These are phyloP conservation scores for Syncephalastrum sp. DNA, from an alignment of 371 early-diverging fungal species.

Conservation along the genomic window DNA sequence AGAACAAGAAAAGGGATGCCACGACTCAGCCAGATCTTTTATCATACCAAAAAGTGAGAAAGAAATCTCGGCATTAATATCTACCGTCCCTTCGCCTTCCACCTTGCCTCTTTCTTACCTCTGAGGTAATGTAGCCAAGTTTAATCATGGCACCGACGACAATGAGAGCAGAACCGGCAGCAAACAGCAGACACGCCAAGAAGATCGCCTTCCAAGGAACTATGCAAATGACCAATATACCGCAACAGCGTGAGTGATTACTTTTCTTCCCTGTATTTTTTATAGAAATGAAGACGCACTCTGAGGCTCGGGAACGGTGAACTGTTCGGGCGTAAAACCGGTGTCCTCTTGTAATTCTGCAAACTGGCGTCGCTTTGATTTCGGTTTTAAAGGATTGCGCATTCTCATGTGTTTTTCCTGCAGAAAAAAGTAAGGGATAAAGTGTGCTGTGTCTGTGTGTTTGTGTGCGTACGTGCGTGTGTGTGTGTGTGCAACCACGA, in stretches of 20 bases:
- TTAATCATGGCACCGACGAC: conserved; percentile 60
- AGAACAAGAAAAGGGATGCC: conserved; percentile 55
- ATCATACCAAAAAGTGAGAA: background rate
- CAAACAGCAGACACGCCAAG: conserved; percentile 50
- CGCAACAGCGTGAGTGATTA: background rate
- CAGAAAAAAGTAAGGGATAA: background rate
- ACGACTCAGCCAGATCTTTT: conserved; percentile 53
- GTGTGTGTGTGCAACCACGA: too few relatives aligned
- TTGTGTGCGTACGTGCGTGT: too few relatives aligned
- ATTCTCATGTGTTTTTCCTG: conserved; percentile 21
- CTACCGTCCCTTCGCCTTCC: background rate
- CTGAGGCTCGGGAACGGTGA: conserved; percentile 39
- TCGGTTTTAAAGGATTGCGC: conserved; percentile 44
- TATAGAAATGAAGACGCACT: conserved; percentile 14
- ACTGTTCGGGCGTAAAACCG: conserved; percentile 55
- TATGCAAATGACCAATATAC: conserved; percentile 12
- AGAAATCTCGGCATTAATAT: background rate
- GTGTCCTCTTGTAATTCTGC: conserved; percentile 49
- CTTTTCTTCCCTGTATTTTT: conserved; percentile 6
- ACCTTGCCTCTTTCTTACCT: conserved; percentile 18
- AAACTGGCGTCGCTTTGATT: conserved; percentile 36
- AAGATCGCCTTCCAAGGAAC: conserved; percentile 69
- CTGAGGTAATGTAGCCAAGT: conserved; percentile 43
- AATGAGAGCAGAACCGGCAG: conserved; percentile 50
- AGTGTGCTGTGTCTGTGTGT: too few relatives aligned